Conservation (phyloP, 2,329 filamentous ascomycete species). For the Aspergillus sp. region DNA sequence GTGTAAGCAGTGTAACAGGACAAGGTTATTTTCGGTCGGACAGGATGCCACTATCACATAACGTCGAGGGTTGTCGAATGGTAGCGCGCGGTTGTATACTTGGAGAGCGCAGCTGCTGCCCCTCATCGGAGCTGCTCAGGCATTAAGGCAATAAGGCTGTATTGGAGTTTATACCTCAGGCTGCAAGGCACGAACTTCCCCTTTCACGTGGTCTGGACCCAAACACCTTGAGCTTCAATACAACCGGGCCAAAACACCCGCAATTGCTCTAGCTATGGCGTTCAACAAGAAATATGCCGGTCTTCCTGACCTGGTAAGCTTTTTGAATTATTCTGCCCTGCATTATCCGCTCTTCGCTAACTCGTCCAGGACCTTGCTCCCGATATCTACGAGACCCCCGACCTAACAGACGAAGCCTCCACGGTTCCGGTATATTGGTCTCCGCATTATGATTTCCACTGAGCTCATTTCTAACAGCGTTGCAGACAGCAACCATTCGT, state of each 20-base stretch:
- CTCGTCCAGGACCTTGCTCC: conserved; percentile 74
- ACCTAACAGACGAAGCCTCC: conserved; percentile 84
- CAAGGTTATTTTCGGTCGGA: not conserved
- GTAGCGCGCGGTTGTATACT: too few relatives aligned
- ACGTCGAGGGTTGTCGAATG: not conserved
- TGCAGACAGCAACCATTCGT: conserved; percentile 54
- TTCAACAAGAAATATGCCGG: conserved; percentile 79
- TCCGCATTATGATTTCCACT: not conserved
- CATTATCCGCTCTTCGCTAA: conserved; percentile 1
- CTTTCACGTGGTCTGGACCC: conserved; percentile 15
- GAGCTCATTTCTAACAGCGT: conserved; percentile 16
- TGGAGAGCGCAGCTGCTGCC: not conserved
- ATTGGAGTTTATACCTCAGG: conserved; percentile 8
- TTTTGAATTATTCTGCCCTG: not conserved
- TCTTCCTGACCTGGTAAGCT: conserved; percentile 70
- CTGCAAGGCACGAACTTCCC: conserved; percentile 1
- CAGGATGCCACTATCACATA: not conserved
- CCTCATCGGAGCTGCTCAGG: too few relatives aligned
- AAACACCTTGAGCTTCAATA: not conserved
- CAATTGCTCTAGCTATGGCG: conserved; percentile 55
- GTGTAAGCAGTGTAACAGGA: not conserved
- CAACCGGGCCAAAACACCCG: not conserved
- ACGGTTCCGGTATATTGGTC: conserved; percentile 68
- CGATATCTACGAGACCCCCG: conserved; percentile 95
- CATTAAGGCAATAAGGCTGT: too few relatives aligned